phyloP scores from a whole-genome alignment of 2,329 filamentous ascomycete species.

The Fusarium sp. region DNA sequence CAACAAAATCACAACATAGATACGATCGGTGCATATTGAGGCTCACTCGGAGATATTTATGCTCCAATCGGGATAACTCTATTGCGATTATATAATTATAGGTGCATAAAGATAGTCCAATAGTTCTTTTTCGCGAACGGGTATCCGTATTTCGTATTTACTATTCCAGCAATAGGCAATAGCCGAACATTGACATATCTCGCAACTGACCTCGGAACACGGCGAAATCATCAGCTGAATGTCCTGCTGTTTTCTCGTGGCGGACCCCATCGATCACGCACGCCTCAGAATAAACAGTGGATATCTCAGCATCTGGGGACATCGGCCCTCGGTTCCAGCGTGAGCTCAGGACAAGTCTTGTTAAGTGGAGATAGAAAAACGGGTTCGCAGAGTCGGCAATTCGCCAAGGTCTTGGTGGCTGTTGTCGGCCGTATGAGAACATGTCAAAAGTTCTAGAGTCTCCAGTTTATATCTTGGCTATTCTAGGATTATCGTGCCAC shows the following conservation, averaged over 20 bases:
- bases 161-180: too few species aligned
- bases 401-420: constrained; percentile 28
- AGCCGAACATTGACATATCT: too few species aligned
- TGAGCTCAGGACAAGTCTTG: constrained; percentile 29
- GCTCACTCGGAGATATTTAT: too few species aligned
- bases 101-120: too few species aligned
- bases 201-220: too few species aligned
- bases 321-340: constrained; percentile 27
- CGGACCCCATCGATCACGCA: too few species aligned
- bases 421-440: constrained; percentile 12
- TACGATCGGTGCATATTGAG: too few species aligned
- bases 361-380: constrained; percentile 25
- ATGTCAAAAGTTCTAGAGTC: constrained; percentile 15
- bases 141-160: too few species aligned
- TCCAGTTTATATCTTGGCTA: constrained; percentile 23
- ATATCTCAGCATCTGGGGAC: constrained; percentile 12
- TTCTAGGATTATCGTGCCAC: constrained; percentile 23
- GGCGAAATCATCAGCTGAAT: neutral
- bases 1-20: too few species aligned
- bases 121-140: too few species aligned
- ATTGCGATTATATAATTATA: too few species aligned
- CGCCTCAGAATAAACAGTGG: neutral
- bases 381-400: constrained; percentile 9
- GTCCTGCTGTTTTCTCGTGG: neutral
- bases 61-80: too few species aligned